Conservation (phyloP, 208 protist genomes). For the Trypanosoma avium region DNA sequence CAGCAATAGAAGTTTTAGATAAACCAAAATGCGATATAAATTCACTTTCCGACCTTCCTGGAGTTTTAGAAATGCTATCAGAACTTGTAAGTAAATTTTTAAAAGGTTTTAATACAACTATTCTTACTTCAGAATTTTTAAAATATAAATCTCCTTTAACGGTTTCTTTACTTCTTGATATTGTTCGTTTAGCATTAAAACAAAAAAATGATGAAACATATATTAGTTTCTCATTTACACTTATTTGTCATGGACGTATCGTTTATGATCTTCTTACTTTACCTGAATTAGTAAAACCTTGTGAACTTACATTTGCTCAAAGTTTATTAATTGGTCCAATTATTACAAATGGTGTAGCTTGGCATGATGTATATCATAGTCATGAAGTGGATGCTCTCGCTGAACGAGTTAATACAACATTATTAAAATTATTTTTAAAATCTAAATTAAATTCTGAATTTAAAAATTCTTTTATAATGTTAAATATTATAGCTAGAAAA, state of each 20-base stretch:
- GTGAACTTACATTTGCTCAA: not conserved
- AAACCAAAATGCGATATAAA: not conserved
- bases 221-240: conserved; percentile 5
- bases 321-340: conserved; percentile 9
- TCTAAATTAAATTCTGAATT: not conserved
- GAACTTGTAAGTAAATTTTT: conserved; percentile 4
- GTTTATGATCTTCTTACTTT: conserved; percentile 11
- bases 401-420: not conserved
- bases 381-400: not conserved
- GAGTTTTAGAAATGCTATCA: not conserved
- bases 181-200: not conserved
- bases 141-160: not conserved
- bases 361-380: conserved; percentile 6
- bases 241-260: not conserved
- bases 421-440: not conserved
- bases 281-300: not conserved
- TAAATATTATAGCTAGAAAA: not conserved
- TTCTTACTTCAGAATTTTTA: conserved; percentile 1
- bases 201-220: not conserved
- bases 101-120: conserved; percentile 1
- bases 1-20: not conserved
- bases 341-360: conserved; percentile 1
- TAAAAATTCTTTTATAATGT: conserved; percentile 4
- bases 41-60: not conserved
- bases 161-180: not conserved